phyloP scores from a whole-genome alignment of 139 green algal genomes.

The Tetraselmis chui region DNA sequence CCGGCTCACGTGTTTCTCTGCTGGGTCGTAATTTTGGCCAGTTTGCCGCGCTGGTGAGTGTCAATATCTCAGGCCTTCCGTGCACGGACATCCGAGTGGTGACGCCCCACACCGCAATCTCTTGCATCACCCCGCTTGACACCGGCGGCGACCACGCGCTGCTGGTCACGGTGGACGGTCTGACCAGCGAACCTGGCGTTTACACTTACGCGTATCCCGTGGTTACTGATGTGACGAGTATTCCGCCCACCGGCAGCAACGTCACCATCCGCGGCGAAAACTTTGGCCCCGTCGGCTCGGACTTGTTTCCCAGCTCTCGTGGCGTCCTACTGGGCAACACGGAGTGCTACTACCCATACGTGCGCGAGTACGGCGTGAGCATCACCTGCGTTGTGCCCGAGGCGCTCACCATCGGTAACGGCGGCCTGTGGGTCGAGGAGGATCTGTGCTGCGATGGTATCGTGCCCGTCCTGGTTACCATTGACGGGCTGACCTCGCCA shows the following conservation, averaged over 20 bases:
- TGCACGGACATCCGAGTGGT: slow-evolving; percentile 6
- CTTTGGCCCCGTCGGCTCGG: slow-evolving; percentile 5
- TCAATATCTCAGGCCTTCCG: not conserved
- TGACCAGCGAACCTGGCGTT: not conserved
- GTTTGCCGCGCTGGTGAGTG: not conserved
- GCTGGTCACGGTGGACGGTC: slow-evolving; percentile 8
- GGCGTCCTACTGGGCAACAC: slow-evolving; percentile 9
- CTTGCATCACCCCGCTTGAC: slow-evolving; percentile 2
- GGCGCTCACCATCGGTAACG: slow-evolving; percentile 14
- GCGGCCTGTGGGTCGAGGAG: not conserved
- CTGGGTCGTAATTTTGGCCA: not conserved
- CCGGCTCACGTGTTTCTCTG: not conserved
- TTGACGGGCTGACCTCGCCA: not conserved
- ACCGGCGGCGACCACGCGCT: slow-evolving; percentile 6
- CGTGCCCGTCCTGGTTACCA: not conserved
- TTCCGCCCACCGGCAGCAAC: slow-evolving; percentile 8
- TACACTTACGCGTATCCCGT: slow-evolving; percentile 6
- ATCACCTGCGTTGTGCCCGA: slow-evolving; percentile 4
- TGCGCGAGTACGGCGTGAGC: not conserved
- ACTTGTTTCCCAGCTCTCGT: not conserved
- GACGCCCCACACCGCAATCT: slow-evolving; percentile 12
- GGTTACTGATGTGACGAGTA: slow-evolving; percentile 1
- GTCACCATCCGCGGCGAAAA: slow-evolving; percentile 11
- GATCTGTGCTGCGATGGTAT: slow-evolving; percentile 12
- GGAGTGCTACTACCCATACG: slow-evolving; percentile 1